Percentiles rank a stretch among this genome's conserved stretches.
These are phyloP conservation scores for Hypericum perforatum DNA, from an alignment of 345 rosid genomes.

Conservation along the genomic window DNA sequence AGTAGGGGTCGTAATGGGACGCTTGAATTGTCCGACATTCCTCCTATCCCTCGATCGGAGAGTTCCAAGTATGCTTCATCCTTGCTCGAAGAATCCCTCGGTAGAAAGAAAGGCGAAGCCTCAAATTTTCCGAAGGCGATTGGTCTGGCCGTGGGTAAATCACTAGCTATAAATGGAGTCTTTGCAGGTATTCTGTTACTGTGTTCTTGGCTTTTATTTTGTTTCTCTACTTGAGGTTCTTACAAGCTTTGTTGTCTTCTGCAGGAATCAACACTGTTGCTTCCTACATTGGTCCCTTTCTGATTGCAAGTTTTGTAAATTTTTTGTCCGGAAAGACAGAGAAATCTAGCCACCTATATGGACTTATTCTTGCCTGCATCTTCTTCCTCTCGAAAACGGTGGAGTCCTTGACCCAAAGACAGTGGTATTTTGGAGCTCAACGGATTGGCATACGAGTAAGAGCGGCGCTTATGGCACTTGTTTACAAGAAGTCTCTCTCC, in stretches of 20 bases:
- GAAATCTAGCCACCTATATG: no score
- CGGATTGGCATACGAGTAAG: no score
- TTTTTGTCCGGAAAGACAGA: no score
- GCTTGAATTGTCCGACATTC: slow-evolving; percentile 40
- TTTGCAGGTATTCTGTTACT: slow-evolving; percentile 39
- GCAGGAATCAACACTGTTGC: no score
- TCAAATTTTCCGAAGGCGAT: slow-evolving; percentile 32
- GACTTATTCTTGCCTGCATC: no score
- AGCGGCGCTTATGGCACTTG: no score
- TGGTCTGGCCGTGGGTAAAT: slow-evolving; percentile 30
- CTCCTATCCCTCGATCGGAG: slow-evolving; percentile 45
- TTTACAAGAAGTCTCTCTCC: no score
- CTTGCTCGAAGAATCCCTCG: slow-evolving; percentile 37
- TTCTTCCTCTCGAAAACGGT: no score
- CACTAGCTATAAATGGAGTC: slow-evolving; percentile 43
- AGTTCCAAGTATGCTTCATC: slow-evolving; percentile 39
- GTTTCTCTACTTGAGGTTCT: background rate
- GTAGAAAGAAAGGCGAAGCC: slow-evolving; percentile 25
- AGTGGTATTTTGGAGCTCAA: no score
- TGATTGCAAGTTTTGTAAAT: no score
- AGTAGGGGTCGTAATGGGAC: slow-evolving; percentile 29
- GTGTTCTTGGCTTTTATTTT: background rate
- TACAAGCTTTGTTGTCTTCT: no score
- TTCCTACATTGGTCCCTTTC: background rate
- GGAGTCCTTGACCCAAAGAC: no score